Evolutionary conservation across 768 basidiomycete species (phyloP).

Genomic region (Lentinula lateritia): DNA sequence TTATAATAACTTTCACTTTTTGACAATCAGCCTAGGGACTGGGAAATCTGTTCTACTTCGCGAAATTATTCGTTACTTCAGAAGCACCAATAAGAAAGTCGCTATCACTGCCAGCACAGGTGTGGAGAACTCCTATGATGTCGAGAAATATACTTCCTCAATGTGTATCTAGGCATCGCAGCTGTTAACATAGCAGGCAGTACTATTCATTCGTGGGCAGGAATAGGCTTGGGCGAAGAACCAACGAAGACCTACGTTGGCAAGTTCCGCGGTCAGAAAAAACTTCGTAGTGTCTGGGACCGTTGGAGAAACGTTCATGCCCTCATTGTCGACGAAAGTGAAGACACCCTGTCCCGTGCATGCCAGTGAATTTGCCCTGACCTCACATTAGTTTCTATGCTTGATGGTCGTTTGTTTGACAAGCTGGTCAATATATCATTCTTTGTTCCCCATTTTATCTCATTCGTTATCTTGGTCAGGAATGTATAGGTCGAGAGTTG

Average conservation of each 20-base stretch:
- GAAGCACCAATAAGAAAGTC: constrained; percentile 34
- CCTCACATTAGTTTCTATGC: constrained; percentile 70
- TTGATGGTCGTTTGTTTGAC: constrained; percentile 76
- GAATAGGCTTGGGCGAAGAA: constrained; percentile 70
- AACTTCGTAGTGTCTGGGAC: constrained; percentile 31
- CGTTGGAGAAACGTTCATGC: constrained; percentile 62
- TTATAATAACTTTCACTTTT: not conserved
- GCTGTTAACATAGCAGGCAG: constrained; percentile 78
- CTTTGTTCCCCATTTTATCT: not conserved
- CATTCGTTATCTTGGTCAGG: constrained; percentile 38
- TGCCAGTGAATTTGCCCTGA: not conserved
- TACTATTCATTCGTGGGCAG: constrained; percentile 81
- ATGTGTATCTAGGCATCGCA: constrained; percentile 44
- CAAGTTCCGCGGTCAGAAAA: constrained; percentile 43
- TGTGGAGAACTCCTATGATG: not conserved
- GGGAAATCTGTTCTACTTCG: constrained; percentile 81
- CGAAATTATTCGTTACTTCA: constrained; percentile 57
- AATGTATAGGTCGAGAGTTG: constrained; percentile 55
- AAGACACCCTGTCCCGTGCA: constrained; percentile 14
- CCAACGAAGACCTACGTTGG: constrained; percentile 42
- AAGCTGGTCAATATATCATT: constrained; percentile 50
- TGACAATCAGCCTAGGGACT: constrained; percentile 41
- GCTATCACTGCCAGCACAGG: constrained; percentile 76
- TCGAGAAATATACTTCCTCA: not conserved
- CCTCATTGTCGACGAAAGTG: constrained; percentile 85